Percentiles rank a stretch among this genome's conserved stretches.
Conservation (phyloP, 768 basidiomycete species). For the Kwoniella pini region DNA sequence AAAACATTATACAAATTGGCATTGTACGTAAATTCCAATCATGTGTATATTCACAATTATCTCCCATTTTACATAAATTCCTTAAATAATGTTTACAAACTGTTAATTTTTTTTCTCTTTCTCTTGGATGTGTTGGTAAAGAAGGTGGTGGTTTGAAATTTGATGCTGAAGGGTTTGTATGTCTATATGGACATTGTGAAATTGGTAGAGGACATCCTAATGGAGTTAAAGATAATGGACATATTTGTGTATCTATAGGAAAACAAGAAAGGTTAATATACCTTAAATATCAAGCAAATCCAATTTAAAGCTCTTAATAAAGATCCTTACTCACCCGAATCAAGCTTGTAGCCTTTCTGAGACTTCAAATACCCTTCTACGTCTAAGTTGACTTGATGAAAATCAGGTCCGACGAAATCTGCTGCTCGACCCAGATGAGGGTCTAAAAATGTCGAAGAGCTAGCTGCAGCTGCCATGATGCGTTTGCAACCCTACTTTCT, state of each 20-base stretch:
- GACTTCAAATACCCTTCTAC: slow-evolving; percentile 79
- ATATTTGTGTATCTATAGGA: slow-evolving; percentile 86
- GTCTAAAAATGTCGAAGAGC: slow-evolving; percentile 18
- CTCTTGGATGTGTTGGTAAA: slow-evolving; percentile 69
- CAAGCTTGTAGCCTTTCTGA: slow-evolving; percentile 81
- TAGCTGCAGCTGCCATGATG: slow-evolving; percentile 30
- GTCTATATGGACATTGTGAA: slow-evolving; percentile 86
- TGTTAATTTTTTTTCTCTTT: slow-evolving; percentile 60
- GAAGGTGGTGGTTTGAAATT: slow-evolving; percentile 90
- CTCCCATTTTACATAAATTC: slow-evolving; percentile 96
- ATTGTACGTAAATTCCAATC: slow-evolving; percentile 97
- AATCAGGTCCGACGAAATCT: slow-evolving; percentile 75
- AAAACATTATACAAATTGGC: slow-evolving; percentile 99
- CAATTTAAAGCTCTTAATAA: not conserved
- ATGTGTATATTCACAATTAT: slow-evolving; percentile 96
- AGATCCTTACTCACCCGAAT: slow-evolving; percentile 68
- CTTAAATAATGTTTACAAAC: slow-evolving; percentile 99
- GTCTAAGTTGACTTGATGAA: slow-evolving; percentile 87
- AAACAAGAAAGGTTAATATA: no score
- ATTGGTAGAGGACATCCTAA: slow-evolving; percentile 88
- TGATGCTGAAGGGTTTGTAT: slow-evolving; percentile 79
- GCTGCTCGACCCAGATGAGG: slow-evolving; percentile 38
- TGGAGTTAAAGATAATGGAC: slow-evolving; percentile 75
- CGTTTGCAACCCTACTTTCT: no score
- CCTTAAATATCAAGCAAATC: slow-evolving; percentile 5